Percentiles rank a stretch among this genome's conserved stretches.
phyloP scores from a whole-genome alignment of 768 basidiomycete genomes.

The Amanita fuliginea region DNA sequence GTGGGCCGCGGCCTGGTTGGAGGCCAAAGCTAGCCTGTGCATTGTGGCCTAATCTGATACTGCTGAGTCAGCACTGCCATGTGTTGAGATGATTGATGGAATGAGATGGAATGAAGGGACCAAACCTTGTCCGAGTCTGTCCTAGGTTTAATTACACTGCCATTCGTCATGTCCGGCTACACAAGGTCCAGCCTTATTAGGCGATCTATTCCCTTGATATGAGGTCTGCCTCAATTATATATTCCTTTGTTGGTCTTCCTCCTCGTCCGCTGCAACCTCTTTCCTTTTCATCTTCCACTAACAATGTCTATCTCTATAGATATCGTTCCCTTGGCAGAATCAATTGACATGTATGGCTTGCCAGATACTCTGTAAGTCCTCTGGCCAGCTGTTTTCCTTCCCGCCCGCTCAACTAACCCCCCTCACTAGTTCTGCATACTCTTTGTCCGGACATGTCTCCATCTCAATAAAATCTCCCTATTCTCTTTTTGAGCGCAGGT shows the following conservation, averaged over 20 bases:
- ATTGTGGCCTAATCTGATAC: neutral
- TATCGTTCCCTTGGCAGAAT: slow-evolving; percentile 45
- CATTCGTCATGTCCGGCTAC: neutral
- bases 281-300: slow-evolving; percentile 13
- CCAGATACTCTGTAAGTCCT: slow-evolving; percentile 49
- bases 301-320: slow-evolving; percentile 57
- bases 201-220: neutral
- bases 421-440: slow-evolving; percentile 63
- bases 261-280: neutral
- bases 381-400: neutral
- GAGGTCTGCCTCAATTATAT: slow-evolving; percentile 11
- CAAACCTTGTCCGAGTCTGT: too few relatives aligned
- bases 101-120: too few relatives aligned
- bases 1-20: neutral
- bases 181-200: neutral
- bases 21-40: neutral
- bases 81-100: neutral
- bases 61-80: slow-evolving; percentile 4
- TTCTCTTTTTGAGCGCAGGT: slow-evolving; percentile 44
- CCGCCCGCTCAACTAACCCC: slow-evolving; percentile 2
- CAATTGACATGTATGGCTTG: slow-evolving; percentile 62
- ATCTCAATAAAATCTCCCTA: slow-evolving; percentile 49
- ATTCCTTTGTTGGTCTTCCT: slow-evolving; percentile 1
- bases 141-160: neutral
- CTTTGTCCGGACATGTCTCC: slow-evolving; percentile 73